These are phyloP conservation scores for Aspergillus novofumigatus DNA, from an alignment of 2,329 filamentous ascomycete genomes.

Conservation along the genomic window DNA sequence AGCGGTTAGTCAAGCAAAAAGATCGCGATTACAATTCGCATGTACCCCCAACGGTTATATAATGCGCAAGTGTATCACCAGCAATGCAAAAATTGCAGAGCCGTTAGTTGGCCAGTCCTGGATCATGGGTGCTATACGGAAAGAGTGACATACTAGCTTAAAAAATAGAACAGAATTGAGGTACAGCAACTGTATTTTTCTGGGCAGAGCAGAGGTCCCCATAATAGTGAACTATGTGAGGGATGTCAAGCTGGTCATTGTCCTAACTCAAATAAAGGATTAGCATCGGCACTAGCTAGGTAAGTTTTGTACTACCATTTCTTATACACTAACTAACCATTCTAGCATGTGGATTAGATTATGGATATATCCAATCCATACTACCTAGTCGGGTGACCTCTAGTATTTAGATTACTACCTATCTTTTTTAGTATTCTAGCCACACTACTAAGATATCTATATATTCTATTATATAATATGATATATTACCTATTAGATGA, in stretches of 20 bases:
- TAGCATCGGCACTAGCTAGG: too few species aligned
- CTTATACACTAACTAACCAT: too few species aligned
- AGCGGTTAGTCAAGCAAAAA: constrained; percentile 21
- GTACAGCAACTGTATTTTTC: constrained; percentile 16
- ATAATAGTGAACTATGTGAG: constrained; percentile 27
- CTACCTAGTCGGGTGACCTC: too few species aligned
- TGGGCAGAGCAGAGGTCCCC: constrained; percentile 20
- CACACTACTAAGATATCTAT: too few species aligned
- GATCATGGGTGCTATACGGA: constrained; percentile 39
- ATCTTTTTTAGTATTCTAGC: too few species aligned
- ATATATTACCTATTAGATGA: too few species aligned
- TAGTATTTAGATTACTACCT: too few species aligned
- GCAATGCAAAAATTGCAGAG: constrained; percentile 35
- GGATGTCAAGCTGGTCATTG: constrained; percentile 32
- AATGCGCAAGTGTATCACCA: constrained; percentile 46
- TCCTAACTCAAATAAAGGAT: too few species aligned
- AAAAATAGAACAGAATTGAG: constrained; percentile 37
- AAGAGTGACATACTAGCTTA: constrained; percentile 41
- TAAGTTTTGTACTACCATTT: too few species aligned
- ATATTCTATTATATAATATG: too few species aligned
- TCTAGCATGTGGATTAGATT: too few species aligned
- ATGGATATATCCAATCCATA: too few species aligned
- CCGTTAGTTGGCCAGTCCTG: constrained; percentile 30
- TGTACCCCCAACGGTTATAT: constrained; percentile 36
- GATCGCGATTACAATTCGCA: constrained; percentile 42